Evolutionary conservation across 2,329 filamentous ascomycete genomes (phyloP), one percentile per base, ranked within the genome.

Genomic region (Neonectria punicea): DNA sequence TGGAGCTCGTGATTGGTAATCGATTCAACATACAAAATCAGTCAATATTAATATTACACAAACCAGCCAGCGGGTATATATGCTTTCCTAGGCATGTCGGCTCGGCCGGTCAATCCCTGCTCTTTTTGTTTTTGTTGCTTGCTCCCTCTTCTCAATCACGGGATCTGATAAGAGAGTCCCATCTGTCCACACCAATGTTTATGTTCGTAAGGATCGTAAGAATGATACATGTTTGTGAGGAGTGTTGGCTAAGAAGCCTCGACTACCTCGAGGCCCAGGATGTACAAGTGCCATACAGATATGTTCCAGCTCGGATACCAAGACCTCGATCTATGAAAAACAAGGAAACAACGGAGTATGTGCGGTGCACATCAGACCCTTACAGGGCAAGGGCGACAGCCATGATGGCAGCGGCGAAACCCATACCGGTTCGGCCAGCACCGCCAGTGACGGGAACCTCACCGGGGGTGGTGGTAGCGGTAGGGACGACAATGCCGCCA

Each of bases 141-240:
- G 58, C 63, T 57, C 68, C 70, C 61, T 50, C 59, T 65, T 68
- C 58, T 65, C 7, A 67, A 53, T 47, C 46, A 68, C 54, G 63
- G 61, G 65, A 55, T 62, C 57, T 36, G 51, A 60, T 43, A 58
- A 60, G 60, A 72, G 65, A 51, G 18, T 60, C 66, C 70, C 65
- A 64, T 70, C 64, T 66, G 63, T 73, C 68, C 70, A 69, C 75
- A 72, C 69, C 71, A 76, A 75, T 74, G 68, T 71, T 73, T 74
- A 70, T 76, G 77, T 80, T 85, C 82, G 80, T 85, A 86, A 86
- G 83, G 85, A 87, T 86, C 84, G 85, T 87, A 82, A 85, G 83
- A 86, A 86, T 81, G 77, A 78, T 79, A 85, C 74, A 70, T 74
- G 66, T 74, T 66, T 68, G 61, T 61, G 65, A 51, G 58, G 65